A percentile compares a stretch with the other conserved stretches of the same genome.
Evolutionary conservation across 345 rosid species (phyloP).

Genomic region (Eucalyptus polyanthemos): DNA sequence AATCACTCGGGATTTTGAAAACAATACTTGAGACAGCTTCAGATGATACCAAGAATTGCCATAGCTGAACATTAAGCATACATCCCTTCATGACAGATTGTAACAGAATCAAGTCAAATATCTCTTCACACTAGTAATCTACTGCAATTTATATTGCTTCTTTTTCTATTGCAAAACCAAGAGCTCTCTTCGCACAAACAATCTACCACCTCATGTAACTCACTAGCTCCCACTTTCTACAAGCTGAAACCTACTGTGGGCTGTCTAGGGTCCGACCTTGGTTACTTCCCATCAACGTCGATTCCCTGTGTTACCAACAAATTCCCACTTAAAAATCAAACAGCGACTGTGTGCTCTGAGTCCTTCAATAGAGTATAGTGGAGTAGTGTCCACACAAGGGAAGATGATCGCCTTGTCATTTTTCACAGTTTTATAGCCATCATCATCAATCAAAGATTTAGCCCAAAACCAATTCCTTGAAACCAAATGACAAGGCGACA

Average conservation of each 20-base stretch:
- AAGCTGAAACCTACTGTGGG: neutral
- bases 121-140: no score
- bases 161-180: neutral
- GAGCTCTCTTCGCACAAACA: neutral
- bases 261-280: neutral
- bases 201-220: neutral
- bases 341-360: neutral
- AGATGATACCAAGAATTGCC: neutral
- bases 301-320: neutral
- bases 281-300: neutral
- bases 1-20: neutral
- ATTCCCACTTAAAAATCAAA: neutral
- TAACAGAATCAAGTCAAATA: no score
- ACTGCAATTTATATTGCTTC: neutral
- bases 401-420: neutral
- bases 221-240: neutral
- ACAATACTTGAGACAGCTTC: neutral
- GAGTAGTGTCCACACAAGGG: neutral
- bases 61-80: neutral
- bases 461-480: neutral
- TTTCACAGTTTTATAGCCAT: neutral
- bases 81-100: fast-evolving
- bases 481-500: no score
- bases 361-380: neutral
- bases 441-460: neutral